Conservation (phyloP, 1,284 basidiomycete species). For the Cystobasidium pallidum region DNA sequence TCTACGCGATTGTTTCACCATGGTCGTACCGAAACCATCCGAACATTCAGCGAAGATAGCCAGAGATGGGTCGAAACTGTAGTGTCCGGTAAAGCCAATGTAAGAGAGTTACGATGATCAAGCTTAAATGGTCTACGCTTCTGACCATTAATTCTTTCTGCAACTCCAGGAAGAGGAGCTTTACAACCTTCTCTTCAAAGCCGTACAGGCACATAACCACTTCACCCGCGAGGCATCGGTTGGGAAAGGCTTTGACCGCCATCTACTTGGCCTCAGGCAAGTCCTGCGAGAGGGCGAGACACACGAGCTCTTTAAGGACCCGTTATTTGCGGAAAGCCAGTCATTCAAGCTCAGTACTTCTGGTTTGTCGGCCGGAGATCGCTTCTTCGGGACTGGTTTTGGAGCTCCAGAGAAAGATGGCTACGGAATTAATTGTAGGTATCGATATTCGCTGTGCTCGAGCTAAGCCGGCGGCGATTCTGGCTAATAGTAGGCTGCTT, state of each 20-base stretch:
- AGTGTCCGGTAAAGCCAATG: conserved; percentile 63
- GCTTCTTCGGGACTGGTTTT: conserved; percentile 91
- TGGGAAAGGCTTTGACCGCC: conserved; percentile 87
- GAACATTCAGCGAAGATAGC: conserved; percentile 75
- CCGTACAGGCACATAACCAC: conserved; percentile 72
- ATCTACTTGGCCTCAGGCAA: conserved; percentile 81
- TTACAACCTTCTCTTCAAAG: conserved; percentile 66
- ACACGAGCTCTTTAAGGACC: conserved; percentile 72
- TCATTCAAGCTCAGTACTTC: conserved; percentile 92
- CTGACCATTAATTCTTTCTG: neutral
- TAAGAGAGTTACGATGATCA: conserved; percentile 53
- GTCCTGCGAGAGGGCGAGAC: conserved; percentile 63
- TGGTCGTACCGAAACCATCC: conserved; percentile 90
- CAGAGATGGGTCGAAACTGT: conserved; percentile 79
- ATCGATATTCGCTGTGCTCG: neutral
- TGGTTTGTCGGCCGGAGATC: conserved; percentile 80
- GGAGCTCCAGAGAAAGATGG: conserved; percentile 78
- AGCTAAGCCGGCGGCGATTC: neutral
- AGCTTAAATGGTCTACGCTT: conserved; percentile 45
- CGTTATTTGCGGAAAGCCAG: conserved; percentile 74
- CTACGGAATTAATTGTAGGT: conserved; percentile 88
- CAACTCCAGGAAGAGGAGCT: conserved; percentile 59
- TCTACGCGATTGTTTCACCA: conserved; percentile 87
- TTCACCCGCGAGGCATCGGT: conserved; percentile 79
- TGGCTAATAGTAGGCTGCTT: neutral